These are phyloP conservation scores for Diaporthe citri DNA, from an alignment of 2,329 filamentous ascomycete species.

Conservation along the genomic window DNA sequence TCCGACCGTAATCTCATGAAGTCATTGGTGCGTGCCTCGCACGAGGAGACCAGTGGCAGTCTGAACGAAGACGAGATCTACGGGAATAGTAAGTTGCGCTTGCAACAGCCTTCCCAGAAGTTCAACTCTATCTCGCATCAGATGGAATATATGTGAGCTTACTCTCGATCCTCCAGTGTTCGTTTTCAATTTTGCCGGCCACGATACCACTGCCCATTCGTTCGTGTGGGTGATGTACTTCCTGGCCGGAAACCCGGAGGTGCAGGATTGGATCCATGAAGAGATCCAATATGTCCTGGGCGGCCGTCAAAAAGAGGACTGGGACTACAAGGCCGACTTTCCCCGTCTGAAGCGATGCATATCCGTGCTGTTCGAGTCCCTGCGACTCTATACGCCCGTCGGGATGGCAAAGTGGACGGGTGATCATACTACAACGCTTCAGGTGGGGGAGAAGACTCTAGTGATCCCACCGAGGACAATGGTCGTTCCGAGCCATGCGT, in stretches of 20 bases:
- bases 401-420: conserved; percentile 35
- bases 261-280: conserved; percentile 60
- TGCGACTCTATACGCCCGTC: conserved; percentile 56
- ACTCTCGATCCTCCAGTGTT: conserved; percentile 48
- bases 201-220: conserved; percentile 63
- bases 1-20: conserved; percentile 21
- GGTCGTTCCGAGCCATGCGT: conserved; percentile 41
- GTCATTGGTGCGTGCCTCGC: conserved; percentile 30
- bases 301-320: conserved; percentile 43
- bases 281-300: conserved; percentile 50
- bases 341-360: conserved; percentile 57
- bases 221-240: conserved; percentile 57
- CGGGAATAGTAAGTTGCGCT: conserved; percentile 51
- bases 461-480: conserved; percentile 44
- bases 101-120: neutral
- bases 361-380: conserved; percentile 56
- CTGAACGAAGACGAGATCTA: conserved; percentile 59
- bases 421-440: neutral
- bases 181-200: conserved; percentile 62
- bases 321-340: conserved; percentile 53
- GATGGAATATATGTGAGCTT: neutral
- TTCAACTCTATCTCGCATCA: neutral
- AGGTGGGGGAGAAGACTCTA: conserved; percentile 40
- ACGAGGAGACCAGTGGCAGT: conserved; percentile 20
- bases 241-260: conserved; percentile 57